Percentiles rank a stretch among this genome's conserved stretches.
phyloP scores from a whole-genome alignment of 495 filamentous ascomycete species.

The Penicillium waksmanii region DNA sequence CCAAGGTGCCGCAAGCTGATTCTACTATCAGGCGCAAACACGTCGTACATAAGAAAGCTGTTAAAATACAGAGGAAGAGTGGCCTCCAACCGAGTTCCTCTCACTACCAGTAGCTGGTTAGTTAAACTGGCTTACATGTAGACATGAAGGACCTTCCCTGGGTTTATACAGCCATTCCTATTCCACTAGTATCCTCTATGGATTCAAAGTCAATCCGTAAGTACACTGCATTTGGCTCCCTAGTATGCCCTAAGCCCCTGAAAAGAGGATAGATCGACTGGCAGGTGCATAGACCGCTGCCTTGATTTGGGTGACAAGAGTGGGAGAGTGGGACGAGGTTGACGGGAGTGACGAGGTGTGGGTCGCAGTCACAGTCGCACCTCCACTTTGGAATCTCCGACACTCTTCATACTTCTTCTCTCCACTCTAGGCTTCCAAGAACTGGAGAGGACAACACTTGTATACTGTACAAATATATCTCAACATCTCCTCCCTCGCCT shows the following conservation, averaged over 20 bases:
- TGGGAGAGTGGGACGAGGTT: not conserved
- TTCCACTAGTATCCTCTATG: too few relatives aligned
- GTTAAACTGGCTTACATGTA: not conserved
- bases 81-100: too few relatives aligned
- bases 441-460: too few relatives aligned
- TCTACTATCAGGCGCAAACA: too few relatives aligned
- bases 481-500: too few relatives aligned
- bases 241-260: too few relatives aligned
- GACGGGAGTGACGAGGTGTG: not conserved
- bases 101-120: too few relatives aligned
- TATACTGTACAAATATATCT: too few relatives aligned
- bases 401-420: not conserved
- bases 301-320: not conserved
- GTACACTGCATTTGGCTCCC: conserved; percentile 3
- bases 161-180: not conserved
- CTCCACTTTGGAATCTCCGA: not conserved
- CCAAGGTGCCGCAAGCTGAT: too few relatives aligned
- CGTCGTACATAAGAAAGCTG: too few relatives aligned
- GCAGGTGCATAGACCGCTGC: conserved; percentile 6
- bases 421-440: not conserved
- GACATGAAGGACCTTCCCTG: not conserved
- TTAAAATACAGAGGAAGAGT: too few relatives aligned
- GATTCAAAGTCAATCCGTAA: not conserved
- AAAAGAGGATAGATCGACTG: conserved; percentile 1
- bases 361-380: not conserved